Conservation (phyloP, 2,329 filamentous ascomycete species). For the Fusarium phyllophilum region DNA sequence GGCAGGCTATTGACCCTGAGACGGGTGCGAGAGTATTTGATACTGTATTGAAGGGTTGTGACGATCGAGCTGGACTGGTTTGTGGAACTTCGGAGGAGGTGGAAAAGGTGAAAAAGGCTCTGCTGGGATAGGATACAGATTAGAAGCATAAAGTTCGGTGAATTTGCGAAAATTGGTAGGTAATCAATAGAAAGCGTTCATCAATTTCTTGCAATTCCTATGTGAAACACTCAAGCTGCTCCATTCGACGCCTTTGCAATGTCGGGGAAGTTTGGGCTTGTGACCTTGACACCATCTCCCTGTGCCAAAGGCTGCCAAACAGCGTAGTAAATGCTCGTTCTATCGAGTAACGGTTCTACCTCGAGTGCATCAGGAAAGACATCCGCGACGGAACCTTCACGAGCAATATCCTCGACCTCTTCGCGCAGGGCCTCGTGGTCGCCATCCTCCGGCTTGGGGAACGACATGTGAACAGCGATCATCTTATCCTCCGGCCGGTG, state of each 20-base stretch:
- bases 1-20: slow-evolving; percentile 62
- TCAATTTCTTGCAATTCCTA: not conserved
- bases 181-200: not conserved
- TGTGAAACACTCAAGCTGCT: not conserved
- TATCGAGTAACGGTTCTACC: slow-evolving; percentile 1
- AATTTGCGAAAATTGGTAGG: no score
- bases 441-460: not conserved
- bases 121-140: not conserved
- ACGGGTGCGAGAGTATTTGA: slow-evolving; percentile 56
- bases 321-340: slow-evolving; percentile 24
- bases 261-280: slow-evolving; percentile 19
- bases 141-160: not conserved
- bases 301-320: slow-evolving; percentile 24
- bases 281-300: slow-evolving; percentile 14
- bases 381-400: not conserved
- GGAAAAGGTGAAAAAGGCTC: slow-evolving; percentile 45
- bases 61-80: slow-evolving; percentile 61
- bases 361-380: slow-evolving; percentile 24
- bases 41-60: slow-evolving; percentile 51
- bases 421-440: slow-evolving; percentile 2
- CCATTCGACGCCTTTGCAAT: not conserved
- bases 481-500: slow-evolving; percentile 25
- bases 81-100: slow-evolving; percentile 64
- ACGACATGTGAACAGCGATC: slow-evolving; percentile 28
- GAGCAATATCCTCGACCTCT: not conserved